Evolutionary conservation across 2,329 filamentous ascomycete species (phyloP).

Genomic region (Catunica adiposa): DNA sequence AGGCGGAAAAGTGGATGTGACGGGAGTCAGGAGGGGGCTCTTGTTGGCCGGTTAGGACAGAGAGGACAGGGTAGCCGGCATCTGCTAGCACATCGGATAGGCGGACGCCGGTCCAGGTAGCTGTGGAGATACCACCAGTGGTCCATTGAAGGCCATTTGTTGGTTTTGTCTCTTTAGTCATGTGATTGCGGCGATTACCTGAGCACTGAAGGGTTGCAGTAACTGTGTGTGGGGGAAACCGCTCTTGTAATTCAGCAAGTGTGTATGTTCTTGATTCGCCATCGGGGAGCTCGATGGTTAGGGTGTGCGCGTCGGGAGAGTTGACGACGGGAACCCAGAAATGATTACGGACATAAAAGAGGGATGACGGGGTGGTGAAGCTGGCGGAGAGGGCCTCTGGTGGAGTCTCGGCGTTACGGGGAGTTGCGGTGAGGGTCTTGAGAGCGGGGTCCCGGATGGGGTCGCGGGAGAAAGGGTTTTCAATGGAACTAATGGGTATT

Average conservation of each 20-base stretch:
- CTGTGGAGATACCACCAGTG: constrained; percentile 42
- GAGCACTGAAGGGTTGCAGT: constrained; percentile 44
- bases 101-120: constrained; percentile 40
- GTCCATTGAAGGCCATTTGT: constrained; percentile 45
- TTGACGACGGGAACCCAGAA: constrained; percentile 42
- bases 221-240: constrained; percentile 34
- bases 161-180: constrained; percentile 31
- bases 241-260: constrained; percentile 34
- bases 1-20: constrained; percentile 41
- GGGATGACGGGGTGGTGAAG: constrained; percentile 37
- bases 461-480: constrained; percentile 43
- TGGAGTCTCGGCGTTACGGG: constrained; percentile 46
- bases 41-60: constrained; percentile 2
- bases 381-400: constrained; percentile 28
- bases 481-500: constrained; percentile 35
- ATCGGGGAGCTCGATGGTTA: constrained; percentile 40
- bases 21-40: constrained; percentile 21
- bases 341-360: constrained; percentile 46
- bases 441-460: constrained; percentile 35
- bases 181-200: constrained; percentile 41
- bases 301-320: constrained; percentile 25
- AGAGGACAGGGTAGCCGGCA: constrained; percentile 32
- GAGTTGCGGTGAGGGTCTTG: constrained; percentile 35
- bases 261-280: constrained; percentile 37
- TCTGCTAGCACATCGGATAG: constrained; percentile 39